A percentile compares a stretch with the other conserved stretches of the same genome.
Conservation (phyloP, 768 basidiomycete species). For the Leccinum sublutescens region DNA sequence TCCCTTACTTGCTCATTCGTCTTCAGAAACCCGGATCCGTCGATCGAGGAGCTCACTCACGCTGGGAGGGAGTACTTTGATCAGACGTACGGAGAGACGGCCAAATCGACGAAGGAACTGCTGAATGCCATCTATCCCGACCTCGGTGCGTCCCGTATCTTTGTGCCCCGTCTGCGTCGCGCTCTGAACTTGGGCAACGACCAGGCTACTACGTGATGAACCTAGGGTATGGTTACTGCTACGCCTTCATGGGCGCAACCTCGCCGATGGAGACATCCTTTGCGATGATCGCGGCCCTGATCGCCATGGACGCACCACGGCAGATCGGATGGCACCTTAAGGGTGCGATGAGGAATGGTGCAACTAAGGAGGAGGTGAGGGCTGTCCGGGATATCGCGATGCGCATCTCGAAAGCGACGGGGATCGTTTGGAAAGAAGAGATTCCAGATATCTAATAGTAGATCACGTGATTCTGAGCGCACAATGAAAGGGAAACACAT, state of each 20-base stretch:
- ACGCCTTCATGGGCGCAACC: conserved; percentile 47
- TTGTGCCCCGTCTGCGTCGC: background rate
- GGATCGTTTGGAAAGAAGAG: conserved; percentile 50
- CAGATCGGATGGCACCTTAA: conserved; percentile 68
- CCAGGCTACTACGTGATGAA: conserved; percentile 54
- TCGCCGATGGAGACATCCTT: conserved; percentile 57
- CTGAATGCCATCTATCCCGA: conserved; percentile 58
- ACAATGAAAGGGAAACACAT: no score
- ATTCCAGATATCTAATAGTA: conserved; percentile 42
- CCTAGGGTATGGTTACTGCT: conserved; percentile 57
- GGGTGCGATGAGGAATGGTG: conserved; percentile 55
- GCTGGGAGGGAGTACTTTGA: conserved; percentile 46
- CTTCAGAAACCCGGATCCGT: conserved; percentile 39
- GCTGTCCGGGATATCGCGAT: conserved; percentile 59
- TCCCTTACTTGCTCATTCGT: background rate
- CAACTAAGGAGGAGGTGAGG: conserved; percentile 47
- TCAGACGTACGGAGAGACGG: conserved; percentile 55
- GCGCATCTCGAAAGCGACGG: conserved; percentile 44
- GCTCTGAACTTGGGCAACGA: background rate
- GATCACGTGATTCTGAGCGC: conserved; percentile 16
- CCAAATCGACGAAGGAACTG: conserved; percentile 45
- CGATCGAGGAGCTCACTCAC: conserved; percentile 43
- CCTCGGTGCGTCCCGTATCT: conserved; percentile 46
- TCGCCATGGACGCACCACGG: conserved; percentile 58
- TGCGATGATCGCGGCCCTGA: conserved; percentile 57